phyloP scores from a whole-genome alignment of 768 basidiomycete species.

The Astraeus odoratus region DNA sequence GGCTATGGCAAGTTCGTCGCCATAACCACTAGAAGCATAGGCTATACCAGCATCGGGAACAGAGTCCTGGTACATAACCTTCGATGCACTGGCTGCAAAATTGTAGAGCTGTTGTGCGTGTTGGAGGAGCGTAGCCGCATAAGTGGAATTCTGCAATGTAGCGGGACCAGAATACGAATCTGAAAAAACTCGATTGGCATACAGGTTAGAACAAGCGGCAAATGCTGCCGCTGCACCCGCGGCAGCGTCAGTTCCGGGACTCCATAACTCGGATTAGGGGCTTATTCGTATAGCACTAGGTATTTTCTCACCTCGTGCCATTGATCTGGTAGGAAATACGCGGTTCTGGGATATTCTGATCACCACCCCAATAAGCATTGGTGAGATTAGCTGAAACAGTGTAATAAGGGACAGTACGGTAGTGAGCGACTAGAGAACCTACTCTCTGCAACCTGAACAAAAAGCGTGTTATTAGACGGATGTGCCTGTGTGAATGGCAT shows the following conservation, averaged over 20 bases:
- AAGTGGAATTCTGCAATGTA: conserved; percentile 64
- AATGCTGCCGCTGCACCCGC: conserved; percentile 84
- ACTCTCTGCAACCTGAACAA: conserved; percentile 71
- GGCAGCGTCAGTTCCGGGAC: conserved; percentile 87
- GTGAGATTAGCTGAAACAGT: conserved; percentile 47
- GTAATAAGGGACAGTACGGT: conserved; percentile 3
- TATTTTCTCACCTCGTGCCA: conserved; percentile 37
- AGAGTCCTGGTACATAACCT: conserved; percentile 59
- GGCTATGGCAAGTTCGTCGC: conserved; percentile 70
- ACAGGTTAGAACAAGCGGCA: conserved; percentile 78
- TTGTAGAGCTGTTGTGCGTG: conserved; percentile 73
- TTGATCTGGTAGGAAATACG: conserved; percentile 80
- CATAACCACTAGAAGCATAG: conserved; percentile 67
- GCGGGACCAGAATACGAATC: conserved; percentile 52
- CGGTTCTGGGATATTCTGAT: conserved; percentile 64
- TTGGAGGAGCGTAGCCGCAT: conserved; percentile 58
- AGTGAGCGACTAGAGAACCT: conserved; percentile 12
- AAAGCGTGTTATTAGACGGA: conserved; percentile 62
- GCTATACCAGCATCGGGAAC: conserved; percentile 56
- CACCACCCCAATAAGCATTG: conserved; percentile 86
- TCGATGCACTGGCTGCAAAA: conserved; percentile 65
- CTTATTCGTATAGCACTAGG: background rate
- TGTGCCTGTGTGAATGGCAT: too few relatives aligned
- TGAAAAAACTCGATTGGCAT: conserved; percentile 53
- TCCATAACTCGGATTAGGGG: conserved; percentile 5